Percentiles rank a stretch among this genome's conserved stretches.
Conservation (phyloP, 371 early-diverging fungal species). For the Lichtheimia ramosa region DNA sequence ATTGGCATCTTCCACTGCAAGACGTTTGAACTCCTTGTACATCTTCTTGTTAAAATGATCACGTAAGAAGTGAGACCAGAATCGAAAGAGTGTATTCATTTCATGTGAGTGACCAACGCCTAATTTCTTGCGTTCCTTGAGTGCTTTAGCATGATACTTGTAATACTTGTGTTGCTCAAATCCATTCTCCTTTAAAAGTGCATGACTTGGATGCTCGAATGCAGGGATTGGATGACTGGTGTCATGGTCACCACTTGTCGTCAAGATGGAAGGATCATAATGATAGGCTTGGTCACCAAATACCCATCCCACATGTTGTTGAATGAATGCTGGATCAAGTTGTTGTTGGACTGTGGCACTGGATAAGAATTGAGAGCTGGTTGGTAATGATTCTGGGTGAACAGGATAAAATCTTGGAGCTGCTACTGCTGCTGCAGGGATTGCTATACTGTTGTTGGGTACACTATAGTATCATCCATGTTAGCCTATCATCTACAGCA, state of each 20-base stretch:
- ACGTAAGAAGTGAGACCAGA: slow-evolving; percentile 97
- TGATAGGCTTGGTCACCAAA: slow-evolving; percentile 56
- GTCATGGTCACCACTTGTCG: slow-evolving; percentile 31
- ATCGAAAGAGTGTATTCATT: slow-evolving; percentile 96
- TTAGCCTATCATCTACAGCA: background rate
- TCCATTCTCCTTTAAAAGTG: slow-evolving; percentile 90
- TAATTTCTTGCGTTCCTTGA: slow-evolving; percentile 87
- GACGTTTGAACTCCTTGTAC: slow-evolving; percentile 88
- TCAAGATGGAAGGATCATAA: slow-evolving; percentile 24
- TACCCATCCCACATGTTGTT: slow-evolving; percentile 90
- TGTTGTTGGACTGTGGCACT: background rate
- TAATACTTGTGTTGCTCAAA: slow-evolving; percentile 95
- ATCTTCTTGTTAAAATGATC: slow-evolving; percentile 91
- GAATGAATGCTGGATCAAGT: slow-evolving; percentile 23
- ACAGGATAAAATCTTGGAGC: slow-evolving; percentile 65
- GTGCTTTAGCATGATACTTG: slow-evolving; percentile 92
- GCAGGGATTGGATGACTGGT: slow-evolving; percentile 67
- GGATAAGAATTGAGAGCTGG: slow-evolving; percentile 37
- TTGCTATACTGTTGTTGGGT: background rate
- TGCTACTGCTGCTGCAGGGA: background rate
- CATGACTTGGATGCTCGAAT: slow-evolving; percentile 94
- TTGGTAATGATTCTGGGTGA: slow-evolving; percentile 53
- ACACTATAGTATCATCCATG: background rate
- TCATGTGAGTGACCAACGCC: slow-evolving; percentile 93
- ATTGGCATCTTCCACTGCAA: slow-evolving; percentile 89